Percentiles rank a stretch among this genome's conserved stretches.
These are phyloP conservation scores for Fomitopsis pulvina DNA, from an alignment of 768 basidiomycete species.

Conservation along the genomic window DNA sequence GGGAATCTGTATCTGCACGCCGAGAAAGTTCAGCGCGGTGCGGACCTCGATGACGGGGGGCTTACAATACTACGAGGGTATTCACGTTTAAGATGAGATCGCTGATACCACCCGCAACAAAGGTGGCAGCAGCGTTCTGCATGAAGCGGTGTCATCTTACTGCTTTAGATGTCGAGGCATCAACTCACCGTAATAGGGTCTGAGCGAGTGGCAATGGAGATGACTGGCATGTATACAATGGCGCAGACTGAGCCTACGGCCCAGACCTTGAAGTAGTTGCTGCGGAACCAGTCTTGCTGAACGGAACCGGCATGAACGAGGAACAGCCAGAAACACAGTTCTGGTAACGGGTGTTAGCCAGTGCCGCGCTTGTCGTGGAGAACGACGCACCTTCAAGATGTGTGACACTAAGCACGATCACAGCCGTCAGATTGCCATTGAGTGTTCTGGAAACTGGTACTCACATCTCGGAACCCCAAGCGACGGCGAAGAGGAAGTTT, in stretches of 20 bases:
- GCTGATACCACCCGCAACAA: slow-evolving; percentile 63
- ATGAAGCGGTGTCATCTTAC: slow-evolving; percentile 9
- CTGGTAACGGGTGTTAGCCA: slow-evolving; percentile 27
- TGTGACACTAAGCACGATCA: slow-evolving; percentile 46
- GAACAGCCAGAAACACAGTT: slow-evolving; percentile 86
- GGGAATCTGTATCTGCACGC: slow-evolving; percentile 52
- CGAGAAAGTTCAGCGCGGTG: neutral
- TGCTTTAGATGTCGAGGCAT: neutral
- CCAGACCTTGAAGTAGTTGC: slow-evolving; percentile 72
- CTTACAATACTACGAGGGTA: slow-evolving; percentile 67
- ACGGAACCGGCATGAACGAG: slow-evolving; percentile 57
- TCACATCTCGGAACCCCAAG: slow-evolving; percentile 75
- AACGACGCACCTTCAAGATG: slow-evolving; percentile 62
- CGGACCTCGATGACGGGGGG: slow-evolving; percentile 3
- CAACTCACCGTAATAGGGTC: slow-evolving; percentile 45
- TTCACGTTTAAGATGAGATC: slow-evolving; percentile 65
- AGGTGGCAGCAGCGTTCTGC: slow-evolving; percentile 65
- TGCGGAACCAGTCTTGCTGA: slow-evolving; percentile 74
- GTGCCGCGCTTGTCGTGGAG: neutral
- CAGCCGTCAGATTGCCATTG: neutral
- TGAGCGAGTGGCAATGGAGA: slow-evolving; percentile 55
- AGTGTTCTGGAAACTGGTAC: slow-evolving; percentile 15
- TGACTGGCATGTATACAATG: slow-evolving; percentile 59
- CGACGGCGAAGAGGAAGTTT: slow-evolving; percentile 53
- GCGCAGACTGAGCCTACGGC: slow-evolving; percentile 54